Base-by-base conservation (phyloP, 1,284 basidiomycete species). In the Ustilago cynodontis region DNA sequence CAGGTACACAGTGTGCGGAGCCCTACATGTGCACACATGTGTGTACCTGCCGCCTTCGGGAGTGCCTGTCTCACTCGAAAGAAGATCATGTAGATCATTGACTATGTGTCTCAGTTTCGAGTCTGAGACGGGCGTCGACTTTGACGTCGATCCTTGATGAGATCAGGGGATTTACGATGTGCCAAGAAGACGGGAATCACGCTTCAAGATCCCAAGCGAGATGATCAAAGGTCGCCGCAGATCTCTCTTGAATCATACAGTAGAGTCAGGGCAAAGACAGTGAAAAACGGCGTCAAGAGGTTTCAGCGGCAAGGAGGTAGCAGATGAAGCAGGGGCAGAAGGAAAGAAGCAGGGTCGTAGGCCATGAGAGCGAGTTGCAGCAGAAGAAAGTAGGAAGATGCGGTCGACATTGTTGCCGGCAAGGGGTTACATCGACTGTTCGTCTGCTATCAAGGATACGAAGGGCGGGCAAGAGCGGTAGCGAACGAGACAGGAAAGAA, bases 31-130 rank as follows among this genome's bases (percentile, higher is more conserved):
- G 24, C 24, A 41, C 22, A 2, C 22, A 16, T 13, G 18, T 35
- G 45, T 37, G 29, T 29, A n/a, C 24, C 14, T n/a, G 24, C 39
- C 52, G 53, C 54, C 26, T 63, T 4, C 33, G 20, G 53, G 45
- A 63, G 54, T 57, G 47, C 61, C 61, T 64, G 61, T 64, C 47
- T 64, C 54, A 51, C 26, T 41, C 22, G 11, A 24, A 52, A 31
- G 61, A 57, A 57, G 61, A 57, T 51, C 47, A 57, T 51, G 61
- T 28, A 20, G 61, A 56, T 64, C 54, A 52, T 49, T 6, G 29
- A 16, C 26, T 37, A 28, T 37, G 45, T 47, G 22, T 47, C 45
- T 47, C n/a, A 47, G 43, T 47, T 39, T 33, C 6, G 37, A n/a
- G 41, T 22, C 41, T 43, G 26, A 45, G 59, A 54, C 43, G 13